These are phyloP conservation scores for Phyllostachys edulis DNA, from an alignment of 176 grass and related monocot genomes.

Conservation along the genomic window DNA sequence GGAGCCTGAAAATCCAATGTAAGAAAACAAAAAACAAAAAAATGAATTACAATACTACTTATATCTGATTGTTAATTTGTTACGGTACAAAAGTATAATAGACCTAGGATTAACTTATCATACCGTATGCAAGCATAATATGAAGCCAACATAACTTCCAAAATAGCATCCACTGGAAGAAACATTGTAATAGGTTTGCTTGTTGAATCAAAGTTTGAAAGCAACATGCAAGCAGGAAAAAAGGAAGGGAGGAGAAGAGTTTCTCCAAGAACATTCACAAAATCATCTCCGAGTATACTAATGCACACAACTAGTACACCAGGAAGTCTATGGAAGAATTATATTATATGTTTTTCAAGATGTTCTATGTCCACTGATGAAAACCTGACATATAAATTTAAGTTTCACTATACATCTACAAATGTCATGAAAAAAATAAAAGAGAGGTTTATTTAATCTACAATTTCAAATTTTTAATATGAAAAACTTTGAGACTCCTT, in stretches of 20 bases:
- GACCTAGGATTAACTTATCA: conserved; percentile 1
- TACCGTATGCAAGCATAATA: background rate
- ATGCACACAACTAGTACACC: conserved; percentile 75
- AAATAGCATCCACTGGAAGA: conserved; percentile 62
- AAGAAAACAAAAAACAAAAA: no score
- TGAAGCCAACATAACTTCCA: conserved; percentile 45
- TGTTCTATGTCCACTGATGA: conserved; percentile 45
- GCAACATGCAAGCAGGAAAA: conserved; percentile 78
- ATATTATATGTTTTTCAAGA: conserved; percentile 63
- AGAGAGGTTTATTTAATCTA: conserved; percentile 7
- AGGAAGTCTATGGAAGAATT: conserved; percentile 74
- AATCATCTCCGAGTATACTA: conserved; percentile 79
- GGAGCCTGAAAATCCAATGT: no score
- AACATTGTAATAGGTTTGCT: conserved; percentile 69
- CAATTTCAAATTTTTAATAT: conserved; percentile 49
- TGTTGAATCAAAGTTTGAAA: conserved; percentile 77
- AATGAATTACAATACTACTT: no score
- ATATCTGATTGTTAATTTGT: no score
- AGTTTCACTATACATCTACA: conserved; percentile 9
- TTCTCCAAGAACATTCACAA: conserved; percentile 56
- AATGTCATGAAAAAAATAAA: conserved; percentile 16
- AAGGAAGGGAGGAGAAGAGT: conserved; percentile 48
- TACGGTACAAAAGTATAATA: conserved; percentile 29
- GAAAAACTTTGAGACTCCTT: conserved; percentile 19
- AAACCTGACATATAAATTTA: conserved; percentile 46